Percentiles rank a stretch among this genome's conserved stretches.
phyloP scores from a whole-genome alignment of 306 rosid species.

The Chamaecrista fasciculata region DNA sequence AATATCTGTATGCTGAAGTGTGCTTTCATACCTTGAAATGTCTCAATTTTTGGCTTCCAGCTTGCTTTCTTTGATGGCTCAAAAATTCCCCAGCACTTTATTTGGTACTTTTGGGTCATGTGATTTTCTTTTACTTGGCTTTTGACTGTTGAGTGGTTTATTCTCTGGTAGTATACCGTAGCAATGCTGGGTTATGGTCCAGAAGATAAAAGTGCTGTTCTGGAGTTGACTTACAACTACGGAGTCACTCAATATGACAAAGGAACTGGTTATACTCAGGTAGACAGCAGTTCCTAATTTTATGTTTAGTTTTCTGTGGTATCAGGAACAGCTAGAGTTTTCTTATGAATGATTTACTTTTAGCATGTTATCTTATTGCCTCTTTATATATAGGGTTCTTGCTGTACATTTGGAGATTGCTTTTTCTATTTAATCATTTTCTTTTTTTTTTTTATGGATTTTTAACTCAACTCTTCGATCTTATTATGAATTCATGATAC shows the following conservation, averaged over 20 bases:
- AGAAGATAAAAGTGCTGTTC: slow-evolving; percentile 80
- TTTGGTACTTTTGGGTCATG: slow-evolving; percentile 9
- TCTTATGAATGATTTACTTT: not conserved
- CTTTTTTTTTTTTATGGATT: slow-evolving; percentile 12
- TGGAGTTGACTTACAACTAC: slow-evolving; percentile 94
- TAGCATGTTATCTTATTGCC: slow-evolving; percentile 10
- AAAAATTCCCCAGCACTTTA: slow-evolving; percentile 21
- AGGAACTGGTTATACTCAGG: slow-evolving; percentile 97
- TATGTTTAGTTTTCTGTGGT: slow-evolving; percentile 5
- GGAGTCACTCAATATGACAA: slow-evolving; percentile 91
- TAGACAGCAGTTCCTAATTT: slow-evolving; percentile 27
- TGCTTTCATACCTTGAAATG: not conserved
- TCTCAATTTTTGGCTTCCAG: not conserved
- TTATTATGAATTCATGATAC: slow-evolving; percentile 3
- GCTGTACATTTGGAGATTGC: slow-evolving; percentile 24
- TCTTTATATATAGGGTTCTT: not conserved
- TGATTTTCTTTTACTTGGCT: slow-evolving; percentile 21
- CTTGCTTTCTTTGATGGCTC: slow-evolving; percentile 23
- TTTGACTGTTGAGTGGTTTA: slow-evolving; percentile 4
- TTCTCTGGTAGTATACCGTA: slow-evolving; percentile 62
- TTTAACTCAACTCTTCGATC: not conserved
- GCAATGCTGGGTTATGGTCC: slow-evolving; percentile 96
- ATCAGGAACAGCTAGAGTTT: slow-evolving; percentile 3
- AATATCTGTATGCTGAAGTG: not conserved
- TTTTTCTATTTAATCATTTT: slow-evolving; percentile 23